phyloP scores from a whole-genome alignment of 1,284 basidiomycete genomes.

The Ceratobasidium sp. region DNA sequence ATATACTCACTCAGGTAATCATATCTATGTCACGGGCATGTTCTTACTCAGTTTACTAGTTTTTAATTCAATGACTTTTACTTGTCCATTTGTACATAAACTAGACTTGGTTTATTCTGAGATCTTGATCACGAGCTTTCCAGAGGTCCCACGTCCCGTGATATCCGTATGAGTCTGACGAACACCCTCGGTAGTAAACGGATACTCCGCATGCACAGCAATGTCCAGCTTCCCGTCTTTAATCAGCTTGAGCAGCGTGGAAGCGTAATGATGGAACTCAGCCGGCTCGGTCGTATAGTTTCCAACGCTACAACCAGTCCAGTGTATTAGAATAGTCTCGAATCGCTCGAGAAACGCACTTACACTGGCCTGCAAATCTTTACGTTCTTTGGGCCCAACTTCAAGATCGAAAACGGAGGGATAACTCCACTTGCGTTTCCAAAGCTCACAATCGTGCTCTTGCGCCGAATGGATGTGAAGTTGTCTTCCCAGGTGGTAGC shows the following conservation, averaged over 20 bases:
- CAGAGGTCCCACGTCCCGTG: constrained; percentile 80
- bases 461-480: constrained; percentile 84
- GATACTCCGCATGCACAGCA: constrained; percentile 82
- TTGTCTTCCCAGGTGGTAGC: constrained; percentile 79
- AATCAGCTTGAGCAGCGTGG: constrained; percentile 77
- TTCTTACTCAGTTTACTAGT: not conserved
- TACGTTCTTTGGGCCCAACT: constrained; percentile 86
- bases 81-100: not conserved
- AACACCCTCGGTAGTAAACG: constrained; percentile 86
- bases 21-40: too few species aligned
- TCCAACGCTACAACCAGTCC: constrained; percentile 52
- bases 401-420: constrained; percentile 79
- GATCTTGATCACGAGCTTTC: constrained; percentile 86
- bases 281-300: constrained; percentile 79
- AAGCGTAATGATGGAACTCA: constrained; percentile 77
- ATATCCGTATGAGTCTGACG: constrained; percentile 86
- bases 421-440: constrained; percentile 93
- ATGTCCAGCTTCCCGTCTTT: constrained; percentile 75
- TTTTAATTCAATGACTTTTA: not conserved
- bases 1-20: too few species aligned
- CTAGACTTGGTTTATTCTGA: constrained; percentile 29
- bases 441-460: constrained; percentile 88
- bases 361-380: constrained; percentile 83
- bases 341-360: constrained; percentile 54
- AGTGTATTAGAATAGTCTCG: constrained; percentile 6